A percentile compares a stretch with the other conserved stretches of the same genome.
These are phyloP conservation scores for Cladophialophora yegresii DNA, from an alignment of 2,329 filamentous ascomycete species.

Conservation along the genomic window DNA sequence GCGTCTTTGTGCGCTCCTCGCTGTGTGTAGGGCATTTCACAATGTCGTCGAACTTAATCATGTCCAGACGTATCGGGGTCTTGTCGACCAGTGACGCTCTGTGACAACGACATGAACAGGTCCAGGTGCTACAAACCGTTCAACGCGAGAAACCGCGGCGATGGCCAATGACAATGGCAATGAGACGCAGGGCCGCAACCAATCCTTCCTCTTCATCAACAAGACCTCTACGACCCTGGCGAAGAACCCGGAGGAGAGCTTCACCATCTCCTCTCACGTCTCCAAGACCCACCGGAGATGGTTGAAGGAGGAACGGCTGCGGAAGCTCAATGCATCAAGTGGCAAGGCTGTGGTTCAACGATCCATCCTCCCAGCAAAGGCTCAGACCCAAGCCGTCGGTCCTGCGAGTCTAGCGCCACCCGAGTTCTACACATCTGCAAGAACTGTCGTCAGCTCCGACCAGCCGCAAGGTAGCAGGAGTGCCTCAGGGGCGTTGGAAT, in stretches of 20 bases:
- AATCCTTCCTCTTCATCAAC: constrained; percentile 22
- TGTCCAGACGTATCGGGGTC: not conserved
- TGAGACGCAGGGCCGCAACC: not conserved
- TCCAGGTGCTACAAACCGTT: too few species aligned
- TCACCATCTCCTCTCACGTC: constrained; percentile 27
- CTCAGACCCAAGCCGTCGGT: not conserved
- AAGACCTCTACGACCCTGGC: constrained; percentile 13
- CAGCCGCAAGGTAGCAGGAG: not conserved
- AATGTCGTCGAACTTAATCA: not conserved
- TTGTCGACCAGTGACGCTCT: not conserved
- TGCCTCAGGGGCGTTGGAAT: not conserved
- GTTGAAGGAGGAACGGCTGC: constrained; percentile 19
- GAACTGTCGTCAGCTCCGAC: not conserved
- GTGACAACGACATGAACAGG: not conserved
- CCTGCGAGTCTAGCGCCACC: not conserved
- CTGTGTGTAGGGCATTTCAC: not conserved
- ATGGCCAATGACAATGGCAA: constrained; percentile 12
- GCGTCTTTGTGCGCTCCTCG: not conserved
- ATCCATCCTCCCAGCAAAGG: constrained; percentile 7
- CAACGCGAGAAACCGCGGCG: not conserved
- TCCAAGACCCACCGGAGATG: constrained; percentile 24
- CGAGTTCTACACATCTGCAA: not conserved
- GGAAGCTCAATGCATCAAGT: constrained; percentile 10
- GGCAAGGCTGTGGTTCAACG: constrained; percentile 17
- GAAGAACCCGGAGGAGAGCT: constrained; percentile 17